Conservation (phyloP, 805 yeast species). For the Lipomyces yamadae region DNA sequence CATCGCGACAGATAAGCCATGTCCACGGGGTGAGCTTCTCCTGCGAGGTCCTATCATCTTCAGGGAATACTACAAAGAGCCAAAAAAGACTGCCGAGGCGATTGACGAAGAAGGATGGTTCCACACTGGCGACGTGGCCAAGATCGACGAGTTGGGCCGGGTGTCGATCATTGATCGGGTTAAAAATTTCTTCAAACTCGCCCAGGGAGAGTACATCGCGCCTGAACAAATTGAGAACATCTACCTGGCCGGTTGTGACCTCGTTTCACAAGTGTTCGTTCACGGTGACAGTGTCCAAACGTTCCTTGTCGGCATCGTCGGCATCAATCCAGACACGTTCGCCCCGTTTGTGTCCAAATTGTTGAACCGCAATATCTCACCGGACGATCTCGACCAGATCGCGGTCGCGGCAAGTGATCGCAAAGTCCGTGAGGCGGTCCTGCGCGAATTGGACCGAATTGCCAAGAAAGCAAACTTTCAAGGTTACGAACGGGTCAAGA, state of each 20-base stretch:
- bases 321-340: constrained; percentile 59
- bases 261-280: constrained; percentile 59
- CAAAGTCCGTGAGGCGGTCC: constrained; percentile 50
- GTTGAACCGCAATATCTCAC: constrained; percentile 37
- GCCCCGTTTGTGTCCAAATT: constrained; percentile 43
- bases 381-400: constrained; percentile 43
- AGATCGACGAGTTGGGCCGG: constrained; percentile 57
- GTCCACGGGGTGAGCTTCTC: constrained; percentile 63
- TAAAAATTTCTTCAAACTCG: constrained; percentile 73
- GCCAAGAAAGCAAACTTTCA: constrained; percentile 51
- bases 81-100: constrained; percentile 58
- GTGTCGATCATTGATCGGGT: constrained; percentile 71
- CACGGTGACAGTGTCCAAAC: constrained; percentile 67
- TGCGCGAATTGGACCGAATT: constrained; percentile 49
- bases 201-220: constrained; percentile 72
- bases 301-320: constrained; percentile 64
- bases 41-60: constrained; percentile 70
- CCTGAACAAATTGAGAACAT: constrained; percentile 75
- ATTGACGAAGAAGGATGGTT: constrained; percentile 54
- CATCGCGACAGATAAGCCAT: constrained; percentile 50
- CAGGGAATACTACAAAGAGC: constrained; percentile 59
- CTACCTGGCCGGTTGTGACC: constrained; percentile 59
- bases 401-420: constrained; percentile 43
- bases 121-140: constrained; percentile 58
- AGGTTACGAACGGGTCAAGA: constrained; percentile 68